Base-by-base conservation (phyloP, 1,139 yeast genomes). In the Hyphopichia khmerensis region DNA sequence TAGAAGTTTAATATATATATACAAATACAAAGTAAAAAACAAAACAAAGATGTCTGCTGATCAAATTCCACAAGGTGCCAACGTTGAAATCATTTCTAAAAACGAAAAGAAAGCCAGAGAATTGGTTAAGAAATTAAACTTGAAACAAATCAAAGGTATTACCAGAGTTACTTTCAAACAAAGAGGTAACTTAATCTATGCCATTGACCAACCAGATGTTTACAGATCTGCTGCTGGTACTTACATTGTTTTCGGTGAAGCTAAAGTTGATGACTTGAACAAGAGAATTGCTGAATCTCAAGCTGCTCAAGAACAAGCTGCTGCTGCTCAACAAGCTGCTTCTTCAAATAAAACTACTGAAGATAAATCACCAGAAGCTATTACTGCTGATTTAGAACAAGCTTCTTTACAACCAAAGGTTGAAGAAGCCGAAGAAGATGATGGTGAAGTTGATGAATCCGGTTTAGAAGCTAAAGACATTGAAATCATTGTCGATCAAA, bases 71-170 rank as follows among this genome's bases (percentile, higher is more conserved):
- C 88, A 84, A 68, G 96, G 95, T 59, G 86, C 96, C 60, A 84
- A 83, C 68, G 93, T 90, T 64, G 76, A 84, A 64, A 79, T 91
- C 67, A 77, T 87, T 72, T 79, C 93, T 66, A 88, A 87, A 76
- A 86, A 88, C 74, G 97, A 91, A 77, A 87, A 88, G 82, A 90
- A 91, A 79, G 97, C 99, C 62, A 87, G 95, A 77, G 91, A 87
- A 67, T 72, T 85, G 64, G 85, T 93, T 75, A 76, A 84, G 75
- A 91, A 91, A 77, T 82, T 91, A 62, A 89, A 87, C 70, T 80
- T 93, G 74, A 89, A 88, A 82, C 89, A 82, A 75, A 81, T 93
- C 65, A 85, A 87, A 67, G 96, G 96, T 59, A 87, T 93, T 66
- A 76, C 88, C 69, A 87, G 99, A 77, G 99, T 93, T 62, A 90